Conservation (phyloP, 2,329 filamentous ascomycete species). For the Podosphaera xanthii region DNA sequence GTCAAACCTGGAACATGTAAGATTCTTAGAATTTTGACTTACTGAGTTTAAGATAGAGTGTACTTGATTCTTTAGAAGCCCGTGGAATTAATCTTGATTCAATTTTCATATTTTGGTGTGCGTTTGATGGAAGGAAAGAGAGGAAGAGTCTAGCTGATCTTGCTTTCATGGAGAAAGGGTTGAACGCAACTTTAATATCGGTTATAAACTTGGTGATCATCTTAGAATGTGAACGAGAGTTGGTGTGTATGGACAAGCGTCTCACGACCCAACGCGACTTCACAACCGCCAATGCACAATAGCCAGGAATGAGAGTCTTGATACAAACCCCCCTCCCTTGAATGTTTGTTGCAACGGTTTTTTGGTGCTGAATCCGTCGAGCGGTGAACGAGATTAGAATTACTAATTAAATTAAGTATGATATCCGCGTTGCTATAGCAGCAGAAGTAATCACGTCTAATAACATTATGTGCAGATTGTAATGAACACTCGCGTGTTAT, state of each 20-base stretch:
- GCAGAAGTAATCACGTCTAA: too few relatives aligned
- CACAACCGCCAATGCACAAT: background rate
- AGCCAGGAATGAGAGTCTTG: background rate
- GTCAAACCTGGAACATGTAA: constrained; percentile 1
- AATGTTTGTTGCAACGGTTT: background rate
- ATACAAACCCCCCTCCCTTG: background rate
- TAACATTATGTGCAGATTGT: too few relatives aligned
- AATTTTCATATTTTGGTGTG: constrained; percentile 56
- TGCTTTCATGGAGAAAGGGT: constrained; percentile 62
- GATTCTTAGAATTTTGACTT: constrained; percentile 13
- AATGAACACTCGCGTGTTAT: too few relatives aligned
- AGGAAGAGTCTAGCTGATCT: constrained; percentile 79
- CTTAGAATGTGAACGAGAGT: constrained; percentile 10
- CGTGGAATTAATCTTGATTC: constrained; percentile 54
- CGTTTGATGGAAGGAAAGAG: constrained; percentile 58
- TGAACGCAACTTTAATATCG: constrained; percentile 68
- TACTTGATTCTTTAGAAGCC: constrained; percentile 41
- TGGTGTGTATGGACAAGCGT: background rate
- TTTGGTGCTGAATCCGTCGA: too few relatives aligned
- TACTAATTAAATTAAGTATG: too few relatives aligned
- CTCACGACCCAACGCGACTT: background rate
- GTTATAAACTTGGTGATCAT: constrained; percentile 82
- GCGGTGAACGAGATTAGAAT: too few relatives aligned
- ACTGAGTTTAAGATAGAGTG: constrained; percentile 72
- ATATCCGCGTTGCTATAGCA: too few relatives aligned